phyloP scores from a whole-genome alignment of 176 grass and related monocot species.

The Phoenix dactylifera region DNA sequence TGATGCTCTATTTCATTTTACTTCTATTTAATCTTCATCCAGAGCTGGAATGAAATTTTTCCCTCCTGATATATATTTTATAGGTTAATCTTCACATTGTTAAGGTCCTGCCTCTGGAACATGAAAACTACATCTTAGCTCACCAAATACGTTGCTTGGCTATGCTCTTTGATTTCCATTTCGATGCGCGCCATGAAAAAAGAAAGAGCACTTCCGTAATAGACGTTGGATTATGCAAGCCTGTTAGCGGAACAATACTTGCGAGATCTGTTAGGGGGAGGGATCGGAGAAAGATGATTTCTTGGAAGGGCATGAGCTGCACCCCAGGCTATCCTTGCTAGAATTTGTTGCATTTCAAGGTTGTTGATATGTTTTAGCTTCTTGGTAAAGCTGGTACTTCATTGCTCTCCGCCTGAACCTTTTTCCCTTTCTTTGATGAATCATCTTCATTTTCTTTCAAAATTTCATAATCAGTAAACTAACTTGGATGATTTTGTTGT shows the following conservation, averaged over 20 bases:
- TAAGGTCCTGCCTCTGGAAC: slow-evolving; percentile 23
- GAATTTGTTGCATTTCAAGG: background rate
- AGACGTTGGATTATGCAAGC: slow-evolving; percentile 70
- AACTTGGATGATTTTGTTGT: no score
- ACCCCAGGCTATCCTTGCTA: slow-evolving; percentile 28
- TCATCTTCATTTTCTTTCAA: no score
- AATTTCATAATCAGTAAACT: no score
- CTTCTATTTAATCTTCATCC: background rate
- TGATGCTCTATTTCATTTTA: background rate
- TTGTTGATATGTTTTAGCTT: no score
- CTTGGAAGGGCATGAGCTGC: slow-evolving; percentile 49
- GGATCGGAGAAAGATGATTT: slow-evolving; percentile 74
- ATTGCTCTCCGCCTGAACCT: no score
- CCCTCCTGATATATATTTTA: slow-evolving; percentile 5
- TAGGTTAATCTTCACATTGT: slow-evolving; percentile 92
- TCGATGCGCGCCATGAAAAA: slow-evolving; percentile 44
- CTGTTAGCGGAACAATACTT: slow-evolving; percentile 64
- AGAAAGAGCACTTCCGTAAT: slow-evolving; percentile 76
- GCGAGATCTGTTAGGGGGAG: slow-evolving; percentile 85
- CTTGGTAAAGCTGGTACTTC: no score
- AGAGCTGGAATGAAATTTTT: slow-evolving; percentile 8
- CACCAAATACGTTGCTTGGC: slow-evolving; percentile 75
- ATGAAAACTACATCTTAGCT: slow-evolving; percentile 56
- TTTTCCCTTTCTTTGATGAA: no score
- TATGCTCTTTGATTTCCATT: slow-evolving; percentile 90